Evolutionary conservation across 83 land plant genomes (phyloP).

Genomic region (Picea abies): DNA sequence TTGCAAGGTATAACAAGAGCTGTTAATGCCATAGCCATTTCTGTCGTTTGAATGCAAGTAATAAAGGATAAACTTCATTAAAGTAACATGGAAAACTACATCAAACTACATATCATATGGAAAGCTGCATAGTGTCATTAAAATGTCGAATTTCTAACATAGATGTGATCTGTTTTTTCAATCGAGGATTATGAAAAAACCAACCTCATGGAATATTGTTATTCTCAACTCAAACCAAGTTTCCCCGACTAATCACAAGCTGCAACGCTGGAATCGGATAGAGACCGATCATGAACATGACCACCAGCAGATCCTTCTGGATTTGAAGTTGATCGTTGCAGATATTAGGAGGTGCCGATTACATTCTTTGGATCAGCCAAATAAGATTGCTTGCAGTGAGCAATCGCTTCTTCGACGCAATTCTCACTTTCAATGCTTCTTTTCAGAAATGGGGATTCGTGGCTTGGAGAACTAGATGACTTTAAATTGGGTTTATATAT

Average conservation of each 20-base stretch:
- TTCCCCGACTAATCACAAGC: conserved; percentile 31
- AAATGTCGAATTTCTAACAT: too few relatives aligned
- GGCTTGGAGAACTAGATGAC: neutral
- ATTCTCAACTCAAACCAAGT: conserved; percentile 27
- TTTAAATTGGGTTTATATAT: neutral
- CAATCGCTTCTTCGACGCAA: conserved; percentile 74
- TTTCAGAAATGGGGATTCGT: conserved; percentile 24
- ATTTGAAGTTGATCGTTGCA: neutral
- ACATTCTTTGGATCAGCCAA: neutral
- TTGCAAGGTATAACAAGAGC: too few relatives aligned
- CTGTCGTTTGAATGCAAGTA: too few relatives aligned
- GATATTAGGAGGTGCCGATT: neutral
- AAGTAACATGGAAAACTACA: too few relatives aligned
- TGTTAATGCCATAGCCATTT: too few relatives aligned
- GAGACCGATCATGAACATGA: conserved; percentile 17
- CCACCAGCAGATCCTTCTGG: conserved; percentile 35
- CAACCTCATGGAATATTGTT: neutral
- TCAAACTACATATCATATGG: too few relatives aligned
- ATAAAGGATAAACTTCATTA: too few relatives aligned
- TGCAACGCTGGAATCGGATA: conserved; percentile 28
- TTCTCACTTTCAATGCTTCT: conserved; percentile 65
- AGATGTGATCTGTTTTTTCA: too few relatives aligned
- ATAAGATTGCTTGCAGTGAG: conserved; percentile 78
- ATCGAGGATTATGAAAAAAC: too few relatives aligned
- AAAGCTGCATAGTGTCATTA: too few relatives aligned